Evolutionary conservation across 2,329 filamentous ascomycete genomes (phyloP), one percentile per base, ranked within the genome.

Genomic region (Fusarium proliferatum): DNA sequence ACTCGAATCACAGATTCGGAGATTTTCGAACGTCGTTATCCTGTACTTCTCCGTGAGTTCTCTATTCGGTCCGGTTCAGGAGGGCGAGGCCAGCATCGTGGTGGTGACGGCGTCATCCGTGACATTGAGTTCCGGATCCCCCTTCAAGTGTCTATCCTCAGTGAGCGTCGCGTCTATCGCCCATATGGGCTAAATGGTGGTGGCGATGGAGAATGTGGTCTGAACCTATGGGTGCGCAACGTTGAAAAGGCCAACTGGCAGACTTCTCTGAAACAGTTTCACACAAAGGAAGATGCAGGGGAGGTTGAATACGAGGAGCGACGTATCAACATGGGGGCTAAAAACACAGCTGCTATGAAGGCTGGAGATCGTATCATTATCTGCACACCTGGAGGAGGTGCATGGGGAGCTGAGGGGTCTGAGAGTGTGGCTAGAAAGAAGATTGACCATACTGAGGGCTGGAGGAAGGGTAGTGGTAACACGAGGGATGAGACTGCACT

Each of bases 191-290:
- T 98, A 67, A 91, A 91, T 28, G 96, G 96, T 1, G 96, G 96
- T 7, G 92, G 91, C 64, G 92, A 96, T 69, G 96, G 91, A 0
- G 84, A 90, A 75, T 92, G 93, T 57, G 96, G 96, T 0, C 84
- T 95, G 69, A 98, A 98, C 76, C 85, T 97, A 51, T 98, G 96
- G 96, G 91, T 97, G 38, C 86, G 94, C 12, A 92, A 89, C 69
- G 91, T 96, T 60, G 85, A 86, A 74, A 90, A 89, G 80, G 84
- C 84, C 3, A 85, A 85, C 76, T 86, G 85, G 80, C 85, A 86
- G 80, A 81, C 82, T 66, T 84, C 84, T 23, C 79, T 84, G 60
- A 82, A 81, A 72, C 76, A 81, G 64, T 77, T 87, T 42, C 82
- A 84, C 41, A 79, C 78, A 34, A 78, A 76, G 8, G 77, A 80